Base-by-base conservation (phyloP, 2,329 filamentous ascomycete species). In the Colletotrichum chrysophilum region DNA sequence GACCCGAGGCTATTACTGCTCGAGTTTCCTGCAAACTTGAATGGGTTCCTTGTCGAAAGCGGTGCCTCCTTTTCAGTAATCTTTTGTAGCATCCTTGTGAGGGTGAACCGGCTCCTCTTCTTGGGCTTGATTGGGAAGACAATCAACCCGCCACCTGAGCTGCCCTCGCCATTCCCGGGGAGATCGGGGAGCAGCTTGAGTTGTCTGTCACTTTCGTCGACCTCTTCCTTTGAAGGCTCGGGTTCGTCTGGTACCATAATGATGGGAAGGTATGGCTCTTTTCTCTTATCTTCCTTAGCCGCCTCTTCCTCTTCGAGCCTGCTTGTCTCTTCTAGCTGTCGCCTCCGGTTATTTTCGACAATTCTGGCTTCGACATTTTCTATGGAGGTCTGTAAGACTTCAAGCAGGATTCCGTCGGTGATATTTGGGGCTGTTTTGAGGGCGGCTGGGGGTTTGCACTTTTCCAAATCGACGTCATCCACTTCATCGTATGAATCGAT, bases 391-490 rank as follows among this genome's bases (percentile, higher is more conserved):
- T 81, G 77, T 12, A 90, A 78, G 18, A 91, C 78, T 8, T 85
- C 82, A 5, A 82, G 77, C 3, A 91, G 80, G 9, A 87, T 80
- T 5, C 86, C 83, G 4, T 86, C 85, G 0, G 83, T 83, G 68
- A 84, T 78, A 48, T 85, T 84, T 18, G 85, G 83, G 1, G 82
- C 78, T 34, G 85, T 82, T 6, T 74, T 81, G 8, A 91, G 80
- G 1, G 84, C 85, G 13, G 80, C 78, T 0, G 90, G 90, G 5
- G 88, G 88, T 4, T 86, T 83, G 76, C 88, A 89, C 66, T 84
- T 80, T 48, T 82, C 85, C 87, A 89, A 90, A 78, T 89, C 85
- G 38, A 85, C 81, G 4, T 81, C 71, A 6, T 21, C 24, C 60
- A 80, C 75, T 18, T 83, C 80, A 28, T 80, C 77, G 3, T 80